Conservation (phyloP, 331 rosid species). For the Telfairia occidentalis region DNA sequence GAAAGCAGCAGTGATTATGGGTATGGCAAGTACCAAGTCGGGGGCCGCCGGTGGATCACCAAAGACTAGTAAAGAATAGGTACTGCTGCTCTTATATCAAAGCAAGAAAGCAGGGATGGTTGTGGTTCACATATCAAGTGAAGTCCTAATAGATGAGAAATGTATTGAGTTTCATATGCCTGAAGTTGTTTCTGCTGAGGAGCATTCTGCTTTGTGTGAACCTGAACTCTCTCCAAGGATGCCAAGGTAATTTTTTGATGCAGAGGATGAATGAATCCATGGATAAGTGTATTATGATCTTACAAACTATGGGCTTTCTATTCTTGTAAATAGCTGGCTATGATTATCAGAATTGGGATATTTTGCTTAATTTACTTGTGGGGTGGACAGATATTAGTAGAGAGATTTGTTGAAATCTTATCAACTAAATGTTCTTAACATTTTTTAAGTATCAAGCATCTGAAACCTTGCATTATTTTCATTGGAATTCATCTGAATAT, state of each 20-base stretch:
- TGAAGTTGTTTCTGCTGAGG: not conserved
- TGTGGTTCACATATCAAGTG: conserved; percentile 7
- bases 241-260: conserved; percentile 4
- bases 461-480: not conserved
- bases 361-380: conserved; percentile 5
- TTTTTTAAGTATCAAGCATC: not conserved
- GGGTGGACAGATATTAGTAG: not conserved
- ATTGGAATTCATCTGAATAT: not conserved
- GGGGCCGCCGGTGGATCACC: conserved; percentile 87
- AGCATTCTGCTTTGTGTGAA: conserved; percentile 8
- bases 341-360: conserved; percentile 2
- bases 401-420: conserved; percentile 1
- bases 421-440: not conserved
- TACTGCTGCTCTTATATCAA: not conserved
- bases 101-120: not conserved
- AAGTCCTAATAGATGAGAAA: not conserved
- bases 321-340: conserved; percentile 11
- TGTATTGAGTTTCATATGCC: not conserved
- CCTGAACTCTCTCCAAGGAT: not conserved
- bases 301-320: not conserved
- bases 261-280: not conserved
- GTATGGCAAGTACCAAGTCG: conserved; percentile 59
- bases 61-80: conserved; percentile 40
- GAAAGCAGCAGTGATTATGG: conserved; percentile 88
- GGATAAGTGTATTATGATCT: conserved; percentile 1